Base-by-base conservation (phyloP, 768 basidiomycete species). In the Exsudoporus frostii region DNA sequence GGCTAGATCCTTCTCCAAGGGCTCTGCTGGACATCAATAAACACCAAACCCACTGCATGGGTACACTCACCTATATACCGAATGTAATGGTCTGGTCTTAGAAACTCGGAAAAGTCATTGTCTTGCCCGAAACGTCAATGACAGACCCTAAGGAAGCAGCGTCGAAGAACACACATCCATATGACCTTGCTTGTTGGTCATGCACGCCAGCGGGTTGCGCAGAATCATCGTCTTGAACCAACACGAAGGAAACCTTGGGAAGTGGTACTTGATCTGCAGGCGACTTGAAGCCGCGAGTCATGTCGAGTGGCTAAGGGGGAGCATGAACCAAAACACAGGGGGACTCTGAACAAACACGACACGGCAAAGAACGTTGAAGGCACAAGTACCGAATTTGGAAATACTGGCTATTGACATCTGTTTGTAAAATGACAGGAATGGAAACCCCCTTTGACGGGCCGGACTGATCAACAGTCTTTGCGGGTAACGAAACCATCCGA, bases 1-100 rank as follows among this genome's bases (percentile, higher is more conserved):
- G 7, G 88, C 88, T 17, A 98, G 81, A 59, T 99, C 97, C 43
- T 83, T 84, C 67, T 99, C 96, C 59, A 97, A 75, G 0, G 96
- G 96, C 63, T 97, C 94, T 92, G 64, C 22, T 25, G 43, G 43
- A 32, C 39, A 25, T 59, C 54, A 64, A 47, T n/a, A 32, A 48
- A 42, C 29, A 11, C 37, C 33, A 27, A 13, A 50, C 24, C 29
- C 34, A 27, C 17, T 22, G 34, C 24, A 32, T 30, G 22, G 36
- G 27, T 2, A 36, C 25, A 65, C 81, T 38, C 62, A 92, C 92
- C 93, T 57, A 96, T 91, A 67, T 96, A 84, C 39, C 92, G 85
- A 65, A 96, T 90, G 66, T 97, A 97, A 64, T 91, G 82, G 49
- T 92, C 89, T 9, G 92, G 90, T 54, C 85, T 73, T 56, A 72